These are phyloP conservation scores for Xylaria telfairii DNA, from an alignment of 495 filamentous ascomycete species.

Conservation along the genomic window DNA sequence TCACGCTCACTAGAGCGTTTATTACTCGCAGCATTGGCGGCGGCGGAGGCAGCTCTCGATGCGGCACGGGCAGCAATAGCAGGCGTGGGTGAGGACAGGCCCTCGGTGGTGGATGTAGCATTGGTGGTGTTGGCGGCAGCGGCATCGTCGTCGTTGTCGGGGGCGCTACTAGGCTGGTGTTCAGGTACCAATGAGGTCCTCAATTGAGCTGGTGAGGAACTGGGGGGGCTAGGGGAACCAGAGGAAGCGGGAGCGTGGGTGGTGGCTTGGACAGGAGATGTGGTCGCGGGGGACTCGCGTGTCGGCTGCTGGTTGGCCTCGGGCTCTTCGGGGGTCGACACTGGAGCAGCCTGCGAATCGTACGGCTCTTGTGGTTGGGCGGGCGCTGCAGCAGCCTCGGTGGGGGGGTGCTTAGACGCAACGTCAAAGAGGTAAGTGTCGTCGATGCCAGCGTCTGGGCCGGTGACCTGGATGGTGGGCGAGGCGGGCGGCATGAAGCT, in stretches of 20 bases:
- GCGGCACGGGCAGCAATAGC: constrained; percentile 65
- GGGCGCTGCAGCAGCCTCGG: background rate
- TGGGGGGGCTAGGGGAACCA: too few species aligned
- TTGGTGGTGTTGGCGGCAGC: constrained; percentile 45
- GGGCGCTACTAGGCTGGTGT: constrained; percentile 30
- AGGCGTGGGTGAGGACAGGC: constrained; percentile 70
- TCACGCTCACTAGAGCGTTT: constrained; percentile 50
- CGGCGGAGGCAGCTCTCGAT: constrained; percentile 57
- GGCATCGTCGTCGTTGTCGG: background rate
- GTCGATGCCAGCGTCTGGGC: constrained; percentile 54
- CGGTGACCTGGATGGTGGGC: constrained; percentile 46
- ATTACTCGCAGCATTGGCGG: constrained; percentile 43
- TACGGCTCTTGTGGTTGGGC: background rate
- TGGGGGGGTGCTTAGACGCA: background rate
- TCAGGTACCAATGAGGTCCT: constrained; percentile 31
- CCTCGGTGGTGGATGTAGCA: constrained; percentile 65
- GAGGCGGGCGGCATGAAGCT: constrained; percentile 72
- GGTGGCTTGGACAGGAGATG: constrained; percentile 4
- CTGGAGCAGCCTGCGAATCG: background rate
- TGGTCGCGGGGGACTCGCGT: background rate
- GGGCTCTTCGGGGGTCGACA: constrained; percentile 8
- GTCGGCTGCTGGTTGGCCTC: constrained; percentile 15
- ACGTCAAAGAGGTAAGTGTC: constrained; percentile 71
- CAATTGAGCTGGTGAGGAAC: constrained; percentile 28
- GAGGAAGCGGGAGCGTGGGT: background rate